These are phyloP conservation scores for Suillus hirtellus DNA, from an alignment of 768 basidiomycete genomes.

Conservation along the genomic window DNA sequence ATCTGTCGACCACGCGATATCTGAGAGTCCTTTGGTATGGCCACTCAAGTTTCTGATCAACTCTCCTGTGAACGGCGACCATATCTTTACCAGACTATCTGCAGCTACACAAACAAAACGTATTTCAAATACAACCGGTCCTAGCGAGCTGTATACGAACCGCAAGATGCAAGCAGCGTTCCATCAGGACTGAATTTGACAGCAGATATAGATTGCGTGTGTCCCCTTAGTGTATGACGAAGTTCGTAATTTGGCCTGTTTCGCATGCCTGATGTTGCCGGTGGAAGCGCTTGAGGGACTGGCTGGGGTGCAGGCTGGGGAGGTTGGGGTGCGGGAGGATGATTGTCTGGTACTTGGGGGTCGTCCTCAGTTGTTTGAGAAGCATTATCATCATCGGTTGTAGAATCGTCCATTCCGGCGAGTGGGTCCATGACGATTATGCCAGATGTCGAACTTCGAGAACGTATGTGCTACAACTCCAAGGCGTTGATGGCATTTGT, in stretches of 20 bases:
- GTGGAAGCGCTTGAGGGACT: conserved; percentile 31
- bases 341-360: conserved; percentile 69
- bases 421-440: conserved; percentile 21
- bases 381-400: conserved; percentile 60
- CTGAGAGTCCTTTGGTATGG: conserved; percentile 82
- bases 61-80: conserved; percentile 79
- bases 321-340: conserved; percentile 41
- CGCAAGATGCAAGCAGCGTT: conserved; percentile 79
- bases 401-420: conserved; percentile 42
- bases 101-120: conserved; percentile 51
- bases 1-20: conserved; percentile 87
- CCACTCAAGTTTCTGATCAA: conserved; percentile 73
- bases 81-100: conserved; percentile 78
- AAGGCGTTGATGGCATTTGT: conserved; percentile 1
- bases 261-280: conserved; percentile 36
- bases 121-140: neutral
- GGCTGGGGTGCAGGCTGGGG: conserved; percentile 35
- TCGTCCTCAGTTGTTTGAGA: conserved; percentile 89
- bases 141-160: conserved; percentile 45
- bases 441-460: neutral
- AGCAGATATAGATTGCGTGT: conserved; percentile 81
- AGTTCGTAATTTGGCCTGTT: conserved; percentile 67
- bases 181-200: conserved; percentile 94
- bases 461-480: neutral
- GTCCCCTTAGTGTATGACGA: conserved; percentile 68